Evolutionary conservation across 2,329 filamentous ascomycete species (phyloP), one percentile per base, ranked within the genome.

Genomic region (Cercospora zeae-maydis): DNA sequence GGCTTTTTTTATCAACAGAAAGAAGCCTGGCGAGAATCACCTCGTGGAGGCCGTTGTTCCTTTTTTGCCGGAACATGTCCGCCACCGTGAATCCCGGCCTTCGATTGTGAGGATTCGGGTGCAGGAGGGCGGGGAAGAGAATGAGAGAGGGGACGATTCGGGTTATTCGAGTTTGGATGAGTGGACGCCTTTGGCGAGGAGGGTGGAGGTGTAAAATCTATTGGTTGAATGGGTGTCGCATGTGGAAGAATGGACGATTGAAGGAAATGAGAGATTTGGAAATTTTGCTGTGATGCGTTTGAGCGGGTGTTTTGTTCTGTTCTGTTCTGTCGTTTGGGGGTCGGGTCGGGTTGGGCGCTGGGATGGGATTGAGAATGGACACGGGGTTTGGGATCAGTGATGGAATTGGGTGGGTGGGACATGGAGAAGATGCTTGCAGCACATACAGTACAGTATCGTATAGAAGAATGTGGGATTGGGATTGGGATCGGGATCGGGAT

Each of bases 1-100:
- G 69, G 75, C 86, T 3, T 83, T 82, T 64, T 84, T 82, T 62
- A 80, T 87, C 63, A 78, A 79, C 21, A 78, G 79, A 36, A 81
- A 81, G 65, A 59, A 52, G 21, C 42, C 19, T 61, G 74, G 77
- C 70, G 76, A 59, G 49, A 70, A 63, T 42, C 72, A 72, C 54
- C 64, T 67, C 21, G 65, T 73, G 9, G 64, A 67, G 10, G 60
- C 67, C 10, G 66, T 66, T 4, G 74, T 69, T 1, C 67, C 71
- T 9, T 68, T 75, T 52, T 69, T 72, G 61, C 71, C 69, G 1
- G 65, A 67, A 4, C 66, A 72, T 21, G 34, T 57, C 9, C 56
- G 61, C 24, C 57, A 59, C 10, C 47, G 57, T 4, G 55, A 65
- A n/a, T 62, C 66, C 27, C 63, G 67, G 27, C 61, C 60, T n/a